phyloP scores from a whole-genome alignment of 768 basidiomycete species.

The Hygrocybe punicea region DNA sequence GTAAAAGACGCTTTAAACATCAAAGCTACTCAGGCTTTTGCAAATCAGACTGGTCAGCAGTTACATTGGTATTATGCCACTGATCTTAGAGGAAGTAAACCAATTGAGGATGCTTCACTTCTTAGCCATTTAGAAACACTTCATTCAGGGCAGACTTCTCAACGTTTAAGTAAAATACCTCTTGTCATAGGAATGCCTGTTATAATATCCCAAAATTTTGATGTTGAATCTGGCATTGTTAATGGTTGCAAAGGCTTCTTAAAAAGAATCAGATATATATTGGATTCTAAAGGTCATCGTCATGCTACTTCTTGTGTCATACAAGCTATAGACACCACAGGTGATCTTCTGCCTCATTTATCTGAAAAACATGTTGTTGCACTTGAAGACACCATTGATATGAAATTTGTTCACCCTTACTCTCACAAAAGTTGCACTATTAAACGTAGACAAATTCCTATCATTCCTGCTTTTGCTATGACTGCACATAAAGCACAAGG shows the following conservation, averaged over 20 bases:
- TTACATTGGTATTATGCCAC: conserved; percentile 31
- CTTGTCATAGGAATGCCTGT: conserved; percentile 36
- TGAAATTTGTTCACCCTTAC: conserved; percentile 10
- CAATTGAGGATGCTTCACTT: conserved; percentile 6
- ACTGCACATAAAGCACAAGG: conserved; percentile 44
- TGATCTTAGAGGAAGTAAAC: conserved; percentile 17
- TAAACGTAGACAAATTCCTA: conserved; percentile 33
- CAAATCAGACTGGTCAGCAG: conserved; percentile 8
- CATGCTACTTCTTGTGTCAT: conserved; percentile 19
- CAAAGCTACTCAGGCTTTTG: conserved; percentile 22
- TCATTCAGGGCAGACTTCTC: conserved; percentile 27
- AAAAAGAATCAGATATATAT: conserved; percentile 16
- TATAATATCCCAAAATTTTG: conserved; percentile 30
- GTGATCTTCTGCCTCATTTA: neutral
- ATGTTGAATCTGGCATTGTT: conserved; percentile 29
- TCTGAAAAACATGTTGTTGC: conserved; percentile 10
- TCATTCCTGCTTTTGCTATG: conserved; percentile 39
- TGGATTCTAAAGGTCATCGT: conserved; percentile 10
- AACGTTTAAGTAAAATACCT: conserved; percentile 24
- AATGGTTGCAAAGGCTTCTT: conserved; percentile 28
- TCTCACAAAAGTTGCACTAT: conserved; percentile 16
- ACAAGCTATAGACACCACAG: conserved; percentile 3
- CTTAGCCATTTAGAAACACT: conserved; percentile 11
- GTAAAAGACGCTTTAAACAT: conserved; percentile 38
- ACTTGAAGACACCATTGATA: conserved; percentile 11